Base-by-base conservation (phyloP, 2,329 filamentous ascomycete species). In the Rachicladosporium sp. region DNA sequence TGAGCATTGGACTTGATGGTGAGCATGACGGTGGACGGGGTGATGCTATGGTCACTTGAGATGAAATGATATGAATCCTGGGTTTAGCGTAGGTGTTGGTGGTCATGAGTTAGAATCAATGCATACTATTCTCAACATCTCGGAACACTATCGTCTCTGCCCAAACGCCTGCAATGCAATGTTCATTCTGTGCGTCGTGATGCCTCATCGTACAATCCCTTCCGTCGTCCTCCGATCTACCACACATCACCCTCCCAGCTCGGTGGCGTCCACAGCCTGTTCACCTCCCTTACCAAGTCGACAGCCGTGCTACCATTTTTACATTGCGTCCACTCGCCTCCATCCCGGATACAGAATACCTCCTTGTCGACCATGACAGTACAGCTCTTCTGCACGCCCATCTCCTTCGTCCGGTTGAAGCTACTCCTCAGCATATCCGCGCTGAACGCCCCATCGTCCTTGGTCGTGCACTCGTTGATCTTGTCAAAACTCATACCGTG, bases 291-390 rank as follows among this genome's bases (percentile, higher is more conserved):
- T 38, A 93, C 74, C 39, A 96, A 69, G 53, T 87, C 80, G 49
- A 80, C 75, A 37, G 84, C 74, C 48, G 67, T 66, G 41, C 77
- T 53, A 36, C 84, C 81, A 52, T 68, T 70, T 3, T 79, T 76
- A 58, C 89, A 95, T 48, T 91, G 73, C 42, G 66, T 80, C 86
- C 88, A 96, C 53, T 81, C 57, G 9, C 80, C 81, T 15, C 65
- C 74, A 58, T 96, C 88, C 37, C 80, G 73, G 47, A 96, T 74
- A 63, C 91, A 98, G 66, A 91, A 84, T 40, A 83, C 68, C 58
- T 89, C 68, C 41, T 84, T 71, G 56, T 93, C 71, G 36, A 98
- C 64, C 36, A 89, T 55, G 6, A 71, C 49, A 0, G 68, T 71
- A 43, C 68, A 71, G 47, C 65, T 69, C 42, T 58, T 68, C 3